Evolutionary conservation across 2,329 filamentous ascomycete genomes (phyloP).

Genomic region (Blastomyces gilchristii): DNA sequence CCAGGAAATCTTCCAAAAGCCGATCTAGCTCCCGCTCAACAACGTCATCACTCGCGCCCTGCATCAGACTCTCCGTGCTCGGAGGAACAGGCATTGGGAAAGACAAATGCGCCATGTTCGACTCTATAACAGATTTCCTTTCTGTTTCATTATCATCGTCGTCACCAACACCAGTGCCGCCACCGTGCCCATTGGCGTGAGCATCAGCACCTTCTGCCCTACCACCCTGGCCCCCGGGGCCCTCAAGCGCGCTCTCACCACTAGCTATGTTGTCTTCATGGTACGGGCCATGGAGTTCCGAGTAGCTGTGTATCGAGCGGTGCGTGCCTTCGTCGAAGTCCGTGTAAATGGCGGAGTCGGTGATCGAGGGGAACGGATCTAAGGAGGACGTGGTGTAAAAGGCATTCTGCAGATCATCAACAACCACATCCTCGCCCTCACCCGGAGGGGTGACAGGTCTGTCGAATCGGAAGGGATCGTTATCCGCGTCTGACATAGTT

Average conservation of each 20-base stretch:
- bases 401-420: background rate
- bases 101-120: background rate
- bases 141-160: background rate
- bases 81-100: conserved; percentile 34
- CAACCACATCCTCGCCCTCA: background rate
- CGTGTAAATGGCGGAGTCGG: conserved; percentile 40
- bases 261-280: background rate
- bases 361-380: conserved; percentile 34
- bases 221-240: background rate
- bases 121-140: background rate
- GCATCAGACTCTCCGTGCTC: conserved; percentile 29
- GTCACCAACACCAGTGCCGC: background rate
- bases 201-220: background rate
- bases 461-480: conserved; percentile 36
- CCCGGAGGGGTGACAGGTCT: conserved; percentile 22
- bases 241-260: background rate
- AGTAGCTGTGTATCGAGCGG: background rate
- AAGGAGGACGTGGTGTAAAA: conserved; percentile 17
- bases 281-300: background rate
- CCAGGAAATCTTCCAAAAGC: conserved; percentile 32
- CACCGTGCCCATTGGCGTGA: background rate
- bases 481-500: conserved; percentile 30
- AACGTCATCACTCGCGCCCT: conserved; percentile 28
- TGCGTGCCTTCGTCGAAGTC: conserved; percentile 29
- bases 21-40: conserved; percentile 34